Evolutionary conservation across 2,329 filamentous ascomycete genomes (phyloP).

Genomic region (Septoria petroselini): DNA sequence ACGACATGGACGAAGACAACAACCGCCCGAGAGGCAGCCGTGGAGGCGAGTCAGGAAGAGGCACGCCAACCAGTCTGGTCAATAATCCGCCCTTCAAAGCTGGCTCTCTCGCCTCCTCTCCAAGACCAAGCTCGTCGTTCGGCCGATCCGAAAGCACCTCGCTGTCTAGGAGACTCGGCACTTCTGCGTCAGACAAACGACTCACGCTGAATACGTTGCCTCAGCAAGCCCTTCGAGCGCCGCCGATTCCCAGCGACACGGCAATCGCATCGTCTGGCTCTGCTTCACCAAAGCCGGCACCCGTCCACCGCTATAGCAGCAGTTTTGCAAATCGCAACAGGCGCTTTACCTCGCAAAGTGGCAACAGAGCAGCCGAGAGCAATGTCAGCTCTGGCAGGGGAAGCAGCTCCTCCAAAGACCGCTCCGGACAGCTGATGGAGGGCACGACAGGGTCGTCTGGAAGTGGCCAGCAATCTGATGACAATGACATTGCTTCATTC

Average conservation of each 20-base stretch:
- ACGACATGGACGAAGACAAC: conserved; percentile 21
- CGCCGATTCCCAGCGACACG: conserved; percentile 60
- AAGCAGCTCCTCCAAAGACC: conserved; percentile 59
- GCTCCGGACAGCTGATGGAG: conserved; percentile 47
- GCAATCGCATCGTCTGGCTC: conserved; percentile 63
- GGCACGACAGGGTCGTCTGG: conserved; percentile 64
- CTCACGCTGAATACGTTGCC: conserved; percentile 73
- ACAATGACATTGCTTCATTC: conserved; percentile 91
- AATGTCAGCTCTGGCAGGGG: conserved; percentile 77
- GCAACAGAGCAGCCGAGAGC: conserved; percentile 65
- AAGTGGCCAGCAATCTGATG: conserved; percentile 66
- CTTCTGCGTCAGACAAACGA: conserved; percentile 49
- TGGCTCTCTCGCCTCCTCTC: conserved; percentile 67
- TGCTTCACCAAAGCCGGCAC: conserved; percentile 73
- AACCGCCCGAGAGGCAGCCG: conserved; percentile 10
- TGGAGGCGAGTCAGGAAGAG: conserved; percentile 10
- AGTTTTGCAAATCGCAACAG: conserved; percentile 85
- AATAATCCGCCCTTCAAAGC: conserved; percentile 97
- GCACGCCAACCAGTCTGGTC: conserved; percentile 62
- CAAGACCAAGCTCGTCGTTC: conserved; percentile 47
- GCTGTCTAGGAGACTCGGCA: conserved; percentile 19
- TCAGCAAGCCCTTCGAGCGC: conserved; percentile 68
- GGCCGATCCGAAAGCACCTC: conserved; percentile 18
- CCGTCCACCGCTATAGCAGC: conserved; percentile 83
- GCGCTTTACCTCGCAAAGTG: conserved; percentile 69